Evolutionary conservation across 768 basidiomycete species (phyloP).

Genomic region (Collybiopsis confluens): DNA sequence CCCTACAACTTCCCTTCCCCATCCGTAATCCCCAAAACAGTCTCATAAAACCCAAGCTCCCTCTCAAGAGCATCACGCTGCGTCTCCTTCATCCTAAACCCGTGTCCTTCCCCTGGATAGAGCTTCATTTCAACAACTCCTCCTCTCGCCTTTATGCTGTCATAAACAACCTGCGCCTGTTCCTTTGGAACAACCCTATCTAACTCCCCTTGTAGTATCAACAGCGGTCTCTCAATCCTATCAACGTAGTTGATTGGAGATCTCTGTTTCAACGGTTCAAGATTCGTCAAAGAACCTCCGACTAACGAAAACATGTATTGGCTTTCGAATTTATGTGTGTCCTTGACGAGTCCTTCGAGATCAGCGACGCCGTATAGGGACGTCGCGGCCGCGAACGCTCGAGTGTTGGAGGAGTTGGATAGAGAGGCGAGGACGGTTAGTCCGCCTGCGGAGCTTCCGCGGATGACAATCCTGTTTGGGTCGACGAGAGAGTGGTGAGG

Average conservation of each 20-base stretch:
- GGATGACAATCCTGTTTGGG: constrained; percentile 56
- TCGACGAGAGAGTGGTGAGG: constrained; percentile 55
- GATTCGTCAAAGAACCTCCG: constrained; percentile 44
- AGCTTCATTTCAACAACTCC: constrained; percentile 39
- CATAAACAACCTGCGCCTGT: constrained; percentile 43
- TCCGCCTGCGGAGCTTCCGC: constrained; percentile 73
- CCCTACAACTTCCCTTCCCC: too few relatives aligned
- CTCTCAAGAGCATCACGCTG: constrained; percentile 35
- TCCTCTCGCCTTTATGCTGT: constrained; percentile 32
- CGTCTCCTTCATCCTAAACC: constrained; percentile 38
- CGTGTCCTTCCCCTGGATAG: constrained; percentile 52
- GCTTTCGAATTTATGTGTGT: constrained; percentile 57
- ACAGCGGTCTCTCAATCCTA: constrained; percentile 45
- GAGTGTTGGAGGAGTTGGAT: constrained; percentile 34
- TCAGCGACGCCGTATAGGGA: constrained; percentile 71
- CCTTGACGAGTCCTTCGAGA: constrained; percentile 41
- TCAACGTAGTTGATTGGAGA: constrained; percentile 50
- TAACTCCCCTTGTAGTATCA: constrained; percentile 40
- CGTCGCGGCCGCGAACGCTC: constrained; percentile 58
- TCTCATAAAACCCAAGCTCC: constrained; percentile 40
- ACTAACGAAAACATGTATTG: constrained; percentile 43
- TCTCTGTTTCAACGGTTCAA: constrained; percentile 48
- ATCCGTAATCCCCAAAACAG: constrained; percentile 21
- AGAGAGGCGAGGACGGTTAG: constrained; percentile 57
- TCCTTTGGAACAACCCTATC: constrained; percentile 51